Conservation (phyloP, 2,329 filamentous ascomycete genomes). For the Coccinonectria pachysandricola region DNA sequence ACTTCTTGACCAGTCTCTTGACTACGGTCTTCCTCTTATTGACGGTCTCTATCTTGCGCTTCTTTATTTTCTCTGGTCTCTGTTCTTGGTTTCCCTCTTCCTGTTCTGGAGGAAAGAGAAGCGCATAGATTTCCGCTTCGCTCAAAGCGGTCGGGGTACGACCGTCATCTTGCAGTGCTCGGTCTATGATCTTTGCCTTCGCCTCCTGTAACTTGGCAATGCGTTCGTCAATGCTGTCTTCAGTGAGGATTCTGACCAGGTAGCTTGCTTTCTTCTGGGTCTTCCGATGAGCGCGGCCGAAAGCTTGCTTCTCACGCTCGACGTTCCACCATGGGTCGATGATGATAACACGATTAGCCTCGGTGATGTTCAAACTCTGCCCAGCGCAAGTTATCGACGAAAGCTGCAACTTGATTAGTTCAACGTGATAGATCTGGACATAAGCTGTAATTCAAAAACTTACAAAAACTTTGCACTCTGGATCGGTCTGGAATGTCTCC, state of each 20-base stretch:
- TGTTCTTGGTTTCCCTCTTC: too few relatives aligned
- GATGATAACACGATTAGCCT: slow-evolving; percentile 42
- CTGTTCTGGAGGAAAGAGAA: slow-evolving; percentile 3
- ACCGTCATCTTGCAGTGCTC: slow-evolving; percentile 21
- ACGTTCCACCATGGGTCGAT: slow-evolving; percentile 54
- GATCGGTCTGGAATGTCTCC: slow-evolving; percentile 10
- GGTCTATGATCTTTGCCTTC: slow-evolving; percentile 39
- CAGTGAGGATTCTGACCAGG: slow-evolving; percentile 46
- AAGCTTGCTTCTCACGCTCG: slow-evolving; percentile 51
- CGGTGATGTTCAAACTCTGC: slow-evolving; percentile 30
- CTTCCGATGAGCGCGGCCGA: slow-evolving; percentile 50
- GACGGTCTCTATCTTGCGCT: too few relatives aligned
- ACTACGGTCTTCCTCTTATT: too few relatives aligned
- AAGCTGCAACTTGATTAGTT: too few relatives aligned
- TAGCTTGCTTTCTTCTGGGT: slow-evolving; percentile 52
- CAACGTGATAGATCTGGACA: background rate
- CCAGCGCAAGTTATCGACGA: slow-evolving; percentile 25
- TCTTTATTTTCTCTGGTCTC: too few relatives aligned
- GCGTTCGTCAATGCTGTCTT: slow-evolving; percentile 46
- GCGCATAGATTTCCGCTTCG: background rate
- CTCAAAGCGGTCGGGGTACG: slow-evolving; percentile 2
- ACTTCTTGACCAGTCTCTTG: too few relatives aligned
- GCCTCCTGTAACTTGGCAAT: slow-evolving; percentile 43
- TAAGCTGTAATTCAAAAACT: slow-evolving; percentile 3
- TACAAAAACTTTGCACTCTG: slow-evolving; percentile 24